Evolutionary conservation across 23 red algal genomes (phyloP).

Genomic region (Gracilariopsis chorda): DNA sequence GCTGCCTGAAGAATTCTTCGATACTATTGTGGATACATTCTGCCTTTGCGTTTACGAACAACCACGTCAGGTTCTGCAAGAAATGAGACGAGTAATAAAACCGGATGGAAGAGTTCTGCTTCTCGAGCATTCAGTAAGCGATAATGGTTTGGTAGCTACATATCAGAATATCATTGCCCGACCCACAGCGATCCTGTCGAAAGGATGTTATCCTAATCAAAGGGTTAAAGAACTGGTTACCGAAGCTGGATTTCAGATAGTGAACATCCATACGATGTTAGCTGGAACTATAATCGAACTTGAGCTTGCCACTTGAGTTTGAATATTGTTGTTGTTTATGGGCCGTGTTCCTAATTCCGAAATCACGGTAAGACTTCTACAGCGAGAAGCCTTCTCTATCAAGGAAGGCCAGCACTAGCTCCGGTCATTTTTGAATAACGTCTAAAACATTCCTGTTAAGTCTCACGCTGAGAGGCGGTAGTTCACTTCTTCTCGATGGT

Average conservation of each 20-base stretch:
- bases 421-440: too few species aligned
- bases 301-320: conserved; percentile 11
- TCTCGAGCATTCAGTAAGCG: conserved; percentile 67
- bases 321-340: background rate
- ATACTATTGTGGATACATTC: conserved; percentile 83
- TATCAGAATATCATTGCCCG: conserved; percentile 70
- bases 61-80: conserved; percentile 21
- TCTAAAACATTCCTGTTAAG: too few species aligned
- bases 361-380: too few species aligned
- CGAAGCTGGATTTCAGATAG: conserved; percentile 25
- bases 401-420: too few species aligned
- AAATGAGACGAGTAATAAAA: conserved; percentile 65
- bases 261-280: background rate
- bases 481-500: background rate
- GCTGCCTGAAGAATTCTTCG: conserved; percentile 61
- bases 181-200: conserved; percentile 40
- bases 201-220: conserved; percentile 81
- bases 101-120: conserved; percentile 63
- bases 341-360: background rate
- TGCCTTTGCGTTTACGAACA: conserved; percentile 70
- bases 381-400: too few species aligned
- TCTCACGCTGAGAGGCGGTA: too few species aligned
- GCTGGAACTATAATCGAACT: conserved; percentile 36
- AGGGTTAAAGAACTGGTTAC: conserved; percentile 24
- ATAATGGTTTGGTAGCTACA: conserved; percentile 20